phyloP scores from a whole-genome alignment of 148 eudicot species.

The Silene uniflora region DNA sequence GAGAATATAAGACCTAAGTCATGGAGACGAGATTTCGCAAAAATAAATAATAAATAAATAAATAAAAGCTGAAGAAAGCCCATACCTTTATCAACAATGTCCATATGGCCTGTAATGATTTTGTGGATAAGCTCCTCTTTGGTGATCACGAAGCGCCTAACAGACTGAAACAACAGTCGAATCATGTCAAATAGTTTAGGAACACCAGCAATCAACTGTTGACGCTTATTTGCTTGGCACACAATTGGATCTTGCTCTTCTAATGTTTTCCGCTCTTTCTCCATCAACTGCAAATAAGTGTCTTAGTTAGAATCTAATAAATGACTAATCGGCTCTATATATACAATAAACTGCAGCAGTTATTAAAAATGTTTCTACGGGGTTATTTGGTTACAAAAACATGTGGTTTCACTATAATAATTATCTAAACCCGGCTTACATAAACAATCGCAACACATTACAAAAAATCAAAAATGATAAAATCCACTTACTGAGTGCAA shows the following conservation, averaged over 20 bases:
- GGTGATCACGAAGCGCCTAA: conserved; percentile 55
- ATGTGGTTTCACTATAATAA: no score
- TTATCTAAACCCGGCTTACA: no score
- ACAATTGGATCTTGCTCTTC: conserved; percentile 66
- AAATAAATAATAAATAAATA: no score
- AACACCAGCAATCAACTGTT: conserved; percentile 51
- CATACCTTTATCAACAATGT: conserved; percentile 70
- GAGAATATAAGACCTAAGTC: neutral
- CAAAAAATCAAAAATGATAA: neutral
- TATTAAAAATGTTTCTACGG: no score
- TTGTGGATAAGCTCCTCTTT: conserved; percentile 76
- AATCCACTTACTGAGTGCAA: conserved; percentile 55
- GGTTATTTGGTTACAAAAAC: no score
- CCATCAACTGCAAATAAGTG: conserved; percentile 50
- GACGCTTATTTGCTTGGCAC: conserved; percentile 61
- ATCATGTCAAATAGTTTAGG: conserved; percentile 76
- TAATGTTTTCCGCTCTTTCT: conserved; percentile 49
- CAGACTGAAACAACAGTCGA: conserved; percentile 62
- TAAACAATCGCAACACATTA: neutral
- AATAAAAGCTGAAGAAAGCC: neutral
- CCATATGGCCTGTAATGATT: conserved; percentile 44
- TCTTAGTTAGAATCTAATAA: neutral
- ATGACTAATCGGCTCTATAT: no score
- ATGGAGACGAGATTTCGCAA: neutral
- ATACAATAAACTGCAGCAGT: no score